Evolutionary conservation across 2,329 filamentous ascomycete species (phyloP).

Genomic region (Epichloe sibirici): DNA sequence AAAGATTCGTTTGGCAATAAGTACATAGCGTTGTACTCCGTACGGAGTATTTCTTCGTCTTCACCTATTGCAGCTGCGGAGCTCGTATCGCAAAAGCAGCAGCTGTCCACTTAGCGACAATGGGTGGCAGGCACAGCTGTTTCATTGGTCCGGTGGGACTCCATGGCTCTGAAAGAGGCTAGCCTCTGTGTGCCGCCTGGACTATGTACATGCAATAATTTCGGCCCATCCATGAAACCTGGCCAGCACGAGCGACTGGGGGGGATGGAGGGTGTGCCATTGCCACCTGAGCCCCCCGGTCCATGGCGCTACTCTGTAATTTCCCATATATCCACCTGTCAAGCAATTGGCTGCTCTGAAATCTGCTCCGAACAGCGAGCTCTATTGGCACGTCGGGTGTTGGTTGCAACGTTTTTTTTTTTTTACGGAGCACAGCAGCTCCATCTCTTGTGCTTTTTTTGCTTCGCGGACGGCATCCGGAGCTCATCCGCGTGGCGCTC

Average conservation of each 20-base stretch:
- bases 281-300: slow-evolving; percentile 5
- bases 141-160: background rate
- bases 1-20: too few species aligned
- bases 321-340: slow-evolving; percentile 9
- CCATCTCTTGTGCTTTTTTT: too few species aligned
- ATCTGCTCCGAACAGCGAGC: background rate
- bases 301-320: slow-evolving; percentile 7
- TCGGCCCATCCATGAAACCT: background rate
- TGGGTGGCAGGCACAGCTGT: background rate
- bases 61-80: background rate
- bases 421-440: background rate
- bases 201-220: background rate
- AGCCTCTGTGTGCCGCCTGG: background rate
- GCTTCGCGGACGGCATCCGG: too few species aligned
- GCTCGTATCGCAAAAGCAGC: background rate
- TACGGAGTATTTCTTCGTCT: background rate
- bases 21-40: too few species aligned
- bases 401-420: background rate
- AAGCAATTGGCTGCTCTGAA: background rate
- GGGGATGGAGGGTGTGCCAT: too few species aligned
- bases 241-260: background rate
- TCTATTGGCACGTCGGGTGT: too few species aligned
- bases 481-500: too few species aligned
- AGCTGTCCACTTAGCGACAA: background rate
- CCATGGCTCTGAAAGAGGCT: background rate